Evolutionary conservation across 805 yeast genomes (phyloP).

Genomic region (Candida patagonica): DNA sequence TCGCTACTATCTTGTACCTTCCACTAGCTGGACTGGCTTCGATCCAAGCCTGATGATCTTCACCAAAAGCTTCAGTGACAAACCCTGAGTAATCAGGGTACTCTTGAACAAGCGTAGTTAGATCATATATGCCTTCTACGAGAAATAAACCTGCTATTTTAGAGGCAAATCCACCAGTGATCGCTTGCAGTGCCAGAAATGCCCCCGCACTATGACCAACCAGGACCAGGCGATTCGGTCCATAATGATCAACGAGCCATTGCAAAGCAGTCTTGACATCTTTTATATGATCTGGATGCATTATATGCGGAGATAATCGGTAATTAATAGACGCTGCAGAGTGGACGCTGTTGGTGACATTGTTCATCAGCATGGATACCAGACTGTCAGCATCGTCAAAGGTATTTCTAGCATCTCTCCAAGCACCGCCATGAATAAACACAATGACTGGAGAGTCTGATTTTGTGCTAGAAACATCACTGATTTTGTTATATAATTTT

Average conservation of each 20-base stretch:
- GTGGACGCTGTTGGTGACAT: background rate
- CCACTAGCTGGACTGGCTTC: conserved; percentile 17
- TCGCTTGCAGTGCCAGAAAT: conserved; percentile 48
- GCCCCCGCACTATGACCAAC: conserved; percentile 84
- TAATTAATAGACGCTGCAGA: conserved; percentile 45
- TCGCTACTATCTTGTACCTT: background rate
- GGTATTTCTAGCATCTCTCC: conserved; percentile 66
- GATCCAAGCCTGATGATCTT: conserved; percentile 21
- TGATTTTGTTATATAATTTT: conserved; percentile 1
- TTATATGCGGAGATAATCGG: conserved; percentile 51
- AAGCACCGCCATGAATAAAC: conserved; percentile 82
- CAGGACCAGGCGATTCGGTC: conserved; percentile 27
- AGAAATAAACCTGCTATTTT: background rate
- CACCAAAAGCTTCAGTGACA: conserved; percentile 49
- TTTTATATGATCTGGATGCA: conserved; percentile 51
- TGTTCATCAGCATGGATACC: conserved; percentile 20
- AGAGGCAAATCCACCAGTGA: background rate
- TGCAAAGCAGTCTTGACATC: conserved; percentile 45
- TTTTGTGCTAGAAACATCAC: background rate
- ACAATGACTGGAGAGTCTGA: conserved; percentile 29
- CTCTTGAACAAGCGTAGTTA: conserved; percentile 42
- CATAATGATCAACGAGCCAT: conserved; percentile 16
- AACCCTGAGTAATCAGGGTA: conserved; percentile 52
- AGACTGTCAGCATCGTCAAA: conserved; percentile 42
- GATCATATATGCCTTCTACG: conserved; percentile 65